Evolutionary conservation across 2,329 filamentous ascomycete genomes (phyloP).

Genomic region (Dactylellina cionopaga): DNA sequence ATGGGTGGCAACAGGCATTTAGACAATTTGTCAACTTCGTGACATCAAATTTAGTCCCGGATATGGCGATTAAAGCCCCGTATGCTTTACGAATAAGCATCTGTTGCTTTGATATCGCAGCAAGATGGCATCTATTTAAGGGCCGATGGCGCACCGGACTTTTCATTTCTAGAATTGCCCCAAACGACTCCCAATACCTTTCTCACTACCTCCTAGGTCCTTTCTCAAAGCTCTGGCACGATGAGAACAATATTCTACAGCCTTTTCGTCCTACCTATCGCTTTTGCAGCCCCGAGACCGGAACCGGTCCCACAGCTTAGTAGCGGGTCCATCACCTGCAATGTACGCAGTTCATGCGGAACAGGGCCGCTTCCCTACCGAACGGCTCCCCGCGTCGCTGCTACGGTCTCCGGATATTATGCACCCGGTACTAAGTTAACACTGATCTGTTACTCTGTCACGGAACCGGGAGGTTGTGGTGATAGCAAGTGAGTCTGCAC

Average conservation of each 20-base stretch:
- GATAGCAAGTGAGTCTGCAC: conserved; percentile 12
- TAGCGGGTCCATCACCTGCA: neutral
- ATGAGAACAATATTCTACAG: neutral
- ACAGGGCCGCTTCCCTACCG: neutral
- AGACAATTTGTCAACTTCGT: too few relatives aligned
- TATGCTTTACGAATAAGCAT: too few relatives aligned
- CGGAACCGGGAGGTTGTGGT: conserved; percentile 8
- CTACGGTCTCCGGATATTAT: neutral
- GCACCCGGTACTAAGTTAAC: neutral
- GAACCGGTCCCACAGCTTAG: neutral
- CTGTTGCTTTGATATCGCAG: too few relatives aligned
- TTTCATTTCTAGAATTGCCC: too few relatives aligned
- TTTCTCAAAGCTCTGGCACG: too few relatives aligned
- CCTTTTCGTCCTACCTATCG: neutral
- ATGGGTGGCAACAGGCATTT: too few relatives aligned
- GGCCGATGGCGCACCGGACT: too few relatives aligned
- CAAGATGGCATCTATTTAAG: too few relatives aligned
- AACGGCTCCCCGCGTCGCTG: neutral
- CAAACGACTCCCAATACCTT: too few relatives aligned
- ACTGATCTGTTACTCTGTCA: neutral
- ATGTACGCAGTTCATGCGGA: neutral
- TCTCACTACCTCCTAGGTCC: too few relatives aligned
- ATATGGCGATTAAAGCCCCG: too few relatives aligned
- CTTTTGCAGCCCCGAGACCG: neutral
- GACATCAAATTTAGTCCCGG: too few relatives aligned